Base-by-base conservation (phyloP, 2,329 filamentous ascomycete species). In the Microdochium bolleyi region DNA sequence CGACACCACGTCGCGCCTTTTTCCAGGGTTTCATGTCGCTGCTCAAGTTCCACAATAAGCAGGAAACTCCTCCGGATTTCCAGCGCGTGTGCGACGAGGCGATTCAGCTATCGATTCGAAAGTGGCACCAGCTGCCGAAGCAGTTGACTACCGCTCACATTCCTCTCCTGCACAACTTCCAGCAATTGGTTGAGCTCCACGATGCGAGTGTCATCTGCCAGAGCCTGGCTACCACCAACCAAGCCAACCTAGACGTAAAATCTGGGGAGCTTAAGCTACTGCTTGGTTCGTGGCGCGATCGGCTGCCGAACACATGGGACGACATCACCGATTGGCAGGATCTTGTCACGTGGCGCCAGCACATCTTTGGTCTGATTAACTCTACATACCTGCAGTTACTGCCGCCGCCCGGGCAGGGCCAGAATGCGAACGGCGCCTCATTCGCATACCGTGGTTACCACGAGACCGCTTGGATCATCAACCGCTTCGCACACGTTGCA, bases 251-350 rank as follows among this genome's bases (percentile, higher is more conserved):
- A 49, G 95, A 99, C 62, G 83, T 85, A 57, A 99, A 99, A 70
- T 96, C 92, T 21, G 89, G 92, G 53, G 95, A 99, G 72, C 80
- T 99, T 2, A 99, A 99, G 72, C 73, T 99, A 51, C 82, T 97
- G 3, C 80, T 99, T 4, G 90, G 90, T 52, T 94, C 92, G 8
- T 99, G 94, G 94, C 85, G 94, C 54, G 94, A 99, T 66, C 83
- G 94, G 49, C 74, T 99, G 51, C 94, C 94, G 1, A 99, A 99
- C 64, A 88, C 96, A 3, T 99, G 94, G 94, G 94, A 99, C 67
- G 94, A 99, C 67, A 99, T 99, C 69, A 96, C 95, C 58, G 90
- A 94, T 38, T 99, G 94, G 94, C 94, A 99, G 68, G 95, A 99
- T 66, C 76, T 99, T 41, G 94, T 99, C n/a, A 99, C 94, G 1